Evolutionary conservation across 2,329 filamentous ascomycete species (phyloP).

Genomic region (Pseudocercospora fijiensis): DNA sequence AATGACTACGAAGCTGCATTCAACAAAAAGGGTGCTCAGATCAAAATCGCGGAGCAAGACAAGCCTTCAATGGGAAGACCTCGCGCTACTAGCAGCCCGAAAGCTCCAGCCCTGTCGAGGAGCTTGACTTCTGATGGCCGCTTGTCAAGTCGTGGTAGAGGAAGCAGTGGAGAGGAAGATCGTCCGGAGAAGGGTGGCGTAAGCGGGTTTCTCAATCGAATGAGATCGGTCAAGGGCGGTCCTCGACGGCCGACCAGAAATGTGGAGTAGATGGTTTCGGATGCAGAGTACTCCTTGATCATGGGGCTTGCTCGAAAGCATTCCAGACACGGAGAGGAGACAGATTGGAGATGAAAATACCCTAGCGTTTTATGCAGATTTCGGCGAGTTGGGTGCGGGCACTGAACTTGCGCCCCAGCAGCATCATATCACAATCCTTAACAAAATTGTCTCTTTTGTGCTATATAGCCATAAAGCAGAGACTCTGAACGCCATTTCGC

Average conservation of each 20-base stretch:
- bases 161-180: conserved; percentile 45
- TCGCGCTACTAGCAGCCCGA: conserved; percentile 59
- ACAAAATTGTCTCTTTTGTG: neutral
- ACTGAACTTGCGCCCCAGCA: neutral
- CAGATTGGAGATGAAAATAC: neutral
- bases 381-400: conserved; percentile 3
- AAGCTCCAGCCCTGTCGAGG: conserved; percentile 38
- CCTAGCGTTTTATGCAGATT: neutral
- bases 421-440: conserved; percentile 1
- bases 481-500: neutral
- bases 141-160: conserved; percentile 31
- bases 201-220: conserved; percentile 67
- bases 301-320: neutral
- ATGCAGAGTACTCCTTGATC: neutral
- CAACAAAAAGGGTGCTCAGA: conserved; percentile 62
- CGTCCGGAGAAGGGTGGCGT: conserved; percentile 40
- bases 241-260: conserved; percentile 46
- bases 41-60: conserved; percentile 53
- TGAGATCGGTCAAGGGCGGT: conserved; percentile 78
- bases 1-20: conserved; percentile 69
- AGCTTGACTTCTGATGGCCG: conserved; percentile 24
- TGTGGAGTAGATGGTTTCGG: conserved; percentile 33
- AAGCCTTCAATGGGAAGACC: conserved; percentile 19
- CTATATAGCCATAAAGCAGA: neutral
- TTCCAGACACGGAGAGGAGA: neutral